Evolutionary conservation across 2,329 filamentous ascomycete species (phyloP).

Genomic region (Beauveria asiatica): DNA sequence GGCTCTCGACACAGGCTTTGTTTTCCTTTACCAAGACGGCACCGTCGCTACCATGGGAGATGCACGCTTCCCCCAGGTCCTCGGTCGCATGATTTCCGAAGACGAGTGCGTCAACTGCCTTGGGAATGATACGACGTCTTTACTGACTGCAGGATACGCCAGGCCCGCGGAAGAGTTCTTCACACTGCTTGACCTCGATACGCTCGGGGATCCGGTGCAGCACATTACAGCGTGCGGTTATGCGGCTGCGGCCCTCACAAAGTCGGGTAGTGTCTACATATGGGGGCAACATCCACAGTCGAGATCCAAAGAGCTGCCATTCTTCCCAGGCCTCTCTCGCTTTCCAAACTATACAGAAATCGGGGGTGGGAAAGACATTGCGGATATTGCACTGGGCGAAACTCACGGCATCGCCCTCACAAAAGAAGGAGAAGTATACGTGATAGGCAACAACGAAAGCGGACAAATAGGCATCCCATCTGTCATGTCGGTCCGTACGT

Average conservation of each 20-base stretch:
- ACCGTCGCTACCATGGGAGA: slow-evolving; percentile 49
- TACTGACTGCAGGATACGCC: neutral
- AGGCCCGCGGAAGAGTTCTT: slow-evolving; percentile 39
- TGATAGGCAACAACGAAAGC: slow-evolving; percentile 47
- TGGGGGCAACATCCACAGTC: slow-evolving; percentile 40
- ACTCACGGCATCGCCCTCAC: slow-evolving; percentile 50
- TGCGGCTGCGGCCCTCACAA: slow-evolving; percentile 47
- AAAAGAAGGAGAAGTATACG: slow-evolving; percentile 40
- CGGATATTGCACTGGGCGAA: slow-evolving; percentile 50
- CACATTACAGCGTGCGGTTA: slow-evolving; percentile 51
- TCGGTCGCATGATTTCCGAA: slow-evolving; percentile 41
- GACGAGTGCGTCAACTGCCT: slow-evolving; percentile 23
- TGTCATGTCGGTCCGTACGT: slow-evolving; percentile 18
- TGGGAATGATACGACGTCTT: no score
- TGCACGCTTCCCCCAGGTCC: slow-evolving; percentile 44
- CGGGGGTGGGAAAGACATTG: slow-evolving; percentile 40
- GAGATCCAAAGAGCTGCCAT: slow-evolving; percentile 22
- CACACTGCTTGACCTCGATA: slow-evolving; percentile 38
- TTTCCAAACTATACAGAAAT: slow-evolving; percentile 38
- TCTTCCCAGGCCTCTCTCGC: slow-evolving; percentile 22
- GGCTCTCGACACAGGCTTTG: slow-evolving; percentile 42
- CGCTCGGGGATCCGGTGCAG: slow-evolving; percentile 41
- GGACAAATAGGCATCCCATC: slow-evolving; percentile 48
- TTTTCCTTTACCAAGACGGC: slow-evolving; percentile 34
- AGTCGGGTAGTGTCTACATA: slow-evolving; percentile 49